Evolutionary conservation across 805 yeast genomes (phyloP), one percentile per base, ranked within the genome.

Genomic region (Scheffersomyces coipomensis): DNA sequence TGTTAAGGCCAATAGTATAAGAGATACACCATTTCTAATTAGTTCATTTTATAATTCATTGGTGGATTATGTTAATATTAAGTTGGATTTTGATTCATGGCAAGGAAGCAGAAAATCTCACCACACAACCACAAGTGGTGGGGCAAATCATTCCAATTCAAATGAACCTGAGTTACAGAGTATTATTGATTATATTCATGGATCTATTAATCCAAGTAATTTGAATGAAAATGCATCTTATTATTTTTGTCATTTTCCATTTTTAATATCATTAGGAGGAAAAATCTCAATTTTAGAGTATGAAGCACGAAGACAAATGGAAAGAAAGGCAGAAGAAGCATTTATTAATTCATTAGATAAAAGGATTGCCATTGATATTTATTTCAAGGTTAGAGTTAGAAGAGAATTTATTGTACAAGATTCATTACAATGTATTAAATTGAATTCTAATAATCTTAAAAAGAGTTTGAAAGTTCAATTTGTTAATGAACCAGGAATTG

Each of bases 401-500:
- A 71, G 99, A 43, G 70, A 70, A 7, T 64, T 71, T 49, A 72
- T 91, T 2, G 75, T 88, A 0, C 75, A 73, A 31, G 99, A 91
- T 58, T 88, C 97, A 1, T 60, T 93, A 32, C 64, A 78, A 6
- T 72, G 78, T 23, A 77, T 85, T 25, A 75, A 80, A 48, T 60
- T 69, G 3, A 79, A 79, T 49, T 71, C 68, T 30, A 57, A 59
- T 9, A 87, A 86, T 52, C 68, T 89, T 42, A 80, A 84, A 50
- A 89, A 90, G 53, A 76, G 88, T 1, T 61, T 91, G 22, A 75
- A 79, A 45, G 83, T 93, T 7, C 90, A 86, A 51, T 91, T 93
- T 58, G 65, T 83, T 3, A 82, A 82, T 43, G 99, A 91, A 55
- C 95, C 90, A 0, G 99, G 98, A 0, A 77, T 91, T 17, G 99